Evolutionary conservation across 1,284 basidiomycete genomes (phyloP).

Genomic region (Heterobasidion parviporum): DNA sequence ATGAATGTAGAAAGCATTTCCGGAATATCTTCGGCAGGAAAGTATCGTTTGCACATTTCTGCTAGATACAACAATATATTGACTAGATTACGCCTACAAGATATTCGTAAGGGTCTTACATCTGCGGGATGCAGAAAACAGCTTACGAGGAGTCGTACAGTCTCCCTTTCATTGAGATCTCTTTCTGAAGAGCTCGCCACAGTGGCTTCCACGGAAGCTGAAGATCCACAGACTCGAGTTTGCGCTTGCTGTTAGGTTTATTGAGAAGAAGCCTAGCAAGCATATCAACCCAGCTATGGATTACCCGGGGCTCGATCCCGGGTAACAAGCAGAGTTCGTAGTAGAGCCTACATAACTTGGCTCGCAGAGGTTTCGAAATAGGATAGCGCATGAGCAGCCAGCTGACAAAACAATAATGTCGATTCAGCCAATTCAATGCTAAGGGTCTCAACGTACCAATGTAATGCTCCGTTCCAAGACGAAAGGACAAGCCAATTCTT

Average conservation of each 20-base stretch:
- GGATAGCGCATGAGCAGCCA: conserved; percentile 83
- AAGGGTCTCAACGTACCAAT: conserved; percentile 43
- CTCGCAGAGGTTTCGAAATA: conserved; percentile 62
- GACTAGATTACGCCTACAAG: conserved; percentile 53
- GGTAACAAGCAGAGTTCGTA: conserved; percentile 74
- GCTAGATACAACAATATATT: conserved; percentile 68
- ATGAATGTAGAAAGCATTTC: conserved; percentile 69
- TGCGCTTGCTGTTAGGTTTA: conserved; percentile 53
- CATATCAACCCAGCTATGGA: conserved; percentile 69
- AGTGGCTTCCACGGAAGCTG: conserved; percentile 70
- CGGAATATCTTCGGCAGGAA: conserved; percentile 55
- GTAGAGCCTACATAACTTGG: conserved; percentile 74
- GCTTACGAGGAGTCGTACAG: conserved; percentile 45
- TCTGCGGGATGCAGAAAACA: conserved; percentile 1
- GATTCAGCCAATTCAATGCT: not conserved
- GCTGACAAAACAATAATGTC: conserved; percentile 28
- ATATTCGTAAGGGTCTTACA: conserved; percentile 9
- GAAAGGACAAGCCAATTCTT: conserved; percentile 68
- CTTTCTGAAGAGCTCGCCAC: conserved; percentile 63
- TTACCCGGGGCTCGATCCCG: conserved; percentile 64
- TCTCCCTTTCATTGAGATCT: conserved; percentile 65
- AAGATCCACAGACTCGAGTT: conserved; percentile 62
- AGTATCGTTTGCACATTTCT: conserved; percentile 65
- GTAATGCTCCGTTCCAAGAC: conserved; percentile 67
- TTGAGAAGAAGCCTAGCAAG: conserved; percentile 60